These are phyloP conservation scores for Krasilnikovozyma curviuscula DNA, from an alignment of 768 basidiomycete genomes.

Conservation along the genomic window DNA sequence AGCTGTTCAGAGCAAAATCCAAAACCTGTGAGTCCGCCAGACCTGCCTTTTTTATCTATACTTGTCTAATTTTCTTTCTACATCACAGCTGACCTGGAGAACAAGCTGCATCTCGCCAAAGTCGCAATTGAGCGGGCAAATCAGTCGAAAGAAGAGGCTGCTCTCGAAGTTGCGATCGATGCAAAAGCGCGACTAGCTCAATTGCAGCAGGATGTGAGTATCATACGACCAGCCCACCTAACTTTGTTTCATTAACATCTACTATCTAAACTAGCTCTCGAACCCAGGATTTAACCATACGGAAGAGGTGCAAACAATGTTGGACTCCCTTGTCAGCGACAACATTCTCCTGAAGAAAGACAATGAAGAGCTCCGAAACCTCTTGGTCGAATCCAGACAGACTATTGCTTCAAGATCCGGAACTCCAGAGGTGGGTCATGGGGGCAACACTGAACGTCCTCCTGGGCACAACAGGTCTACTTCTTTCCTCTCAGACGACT, in stretches of 20 bases:
- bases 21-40: constrained; percentile 16
- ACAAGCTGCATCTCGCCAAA: constrained; percentile 13
- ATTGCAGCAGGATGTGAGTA: constrained; percentile 19
- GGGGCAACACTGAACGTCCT: no score
- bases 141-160: constrained; percentile 19
- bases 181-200: constrained; percentile 19
- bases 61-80: neutral
- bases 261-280: neutral
- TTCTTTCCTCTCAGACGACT: constrained; percentile 12
- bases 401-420: neutral
- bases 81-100: constrained; percentile 18
- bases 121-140: constrained; percentile 20
- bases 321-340: constrained; percentile 69
- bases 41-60: neutral
- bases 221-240: neutral
- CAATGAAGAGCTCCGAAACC: constrained; percentile 53
- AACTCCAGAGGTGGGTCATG: no score
- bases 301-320: constrained; percentile 30
- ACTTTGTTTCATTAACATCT: constrained; percentile 2
- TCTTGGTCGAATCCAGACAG: constrained; percentile 57
- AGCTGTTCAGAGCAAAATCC: constrained; percentile 18
- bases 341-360: constrained; percentile 67
- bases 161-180: constrained; percentile 20
- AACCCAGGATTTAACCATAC: neutral
- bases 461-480: no score